phyloP scores from a whole-genome alignment of 768 basidiomycete genomes.

The Boletus speciosus region DNA sequence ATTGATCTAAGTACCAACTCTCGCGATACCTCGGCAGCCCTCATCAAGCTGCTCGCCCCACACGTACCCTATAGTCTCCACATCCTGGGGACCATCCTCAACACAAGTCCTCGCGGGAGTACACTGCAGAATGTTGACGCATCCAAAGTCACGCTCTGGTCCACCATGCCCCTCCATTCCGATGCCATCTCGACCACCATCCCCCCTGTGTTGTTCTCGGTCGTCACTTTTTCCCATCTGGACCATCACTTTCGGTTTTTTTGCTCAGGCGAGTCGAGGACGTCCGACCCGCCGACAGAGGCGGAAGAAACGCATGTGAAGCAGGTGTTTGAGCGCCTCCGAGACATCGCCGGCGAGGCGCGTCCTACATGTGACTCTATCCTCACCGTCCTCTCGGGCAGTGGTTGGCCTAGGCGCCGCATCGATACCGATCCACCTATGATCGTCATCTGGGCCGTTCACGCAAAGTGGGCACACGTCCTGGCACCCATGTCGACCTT shows the following conservation, averaged over 20 bases:
- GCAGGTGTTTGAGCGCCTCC: slow-evolving; percentile 11
- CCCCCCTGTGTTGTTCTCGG: slow-evolving; percentile 16
- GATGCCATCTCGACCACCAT: not conserved
- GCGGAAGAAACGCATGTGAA: slow-evolving; percentile 14
- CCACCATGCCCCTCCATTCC: slow-evolving; percentile 10
- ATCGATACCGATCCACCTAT: slow-evolving; percentile 6
- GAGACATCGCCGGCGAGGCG: not conserved
- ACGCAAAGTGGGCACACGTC: slow-evolving; percentile 7
- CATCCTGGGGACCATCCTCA: slow-evolving; percentile 19
- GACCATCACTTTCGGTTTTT: slow-evolving; percentile 14
- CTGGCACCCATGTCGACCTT: slow-evolving; percentile 6
- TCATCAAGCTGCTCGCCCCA: slow-evolving; percentile 14
- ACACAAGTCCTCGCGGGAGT: slow-evolving; percentile 12
- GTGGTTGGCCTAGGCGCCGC: not conserved
- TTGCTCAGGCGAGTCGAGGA: slow-evolving; percentile 13
- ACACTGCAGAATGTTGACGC: slow-evolving; percentile 11
- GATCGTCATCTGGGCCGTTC: slow-evolving; percentile 7
- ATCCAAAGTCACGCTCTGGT: slow-evolving; percentile 19
- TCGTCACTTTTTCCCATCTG: slow-evolving; percentile 12
- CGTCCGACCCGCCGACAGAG: not conserved
- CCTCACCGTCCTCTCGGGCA: not conserved
- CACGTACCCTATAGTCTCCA: slow-evolving; percentile 11
- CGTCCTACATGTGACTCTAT: slow-evolving; percentile 7
- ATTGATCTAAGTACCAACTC: slow-evolving; percentile 8
- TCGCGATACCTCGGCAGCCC: not conserved